Evolutionary conservation across 352 stramenopile genomes (phyloP).

Genomic region (Globisporangium iwayamae): DNA sequence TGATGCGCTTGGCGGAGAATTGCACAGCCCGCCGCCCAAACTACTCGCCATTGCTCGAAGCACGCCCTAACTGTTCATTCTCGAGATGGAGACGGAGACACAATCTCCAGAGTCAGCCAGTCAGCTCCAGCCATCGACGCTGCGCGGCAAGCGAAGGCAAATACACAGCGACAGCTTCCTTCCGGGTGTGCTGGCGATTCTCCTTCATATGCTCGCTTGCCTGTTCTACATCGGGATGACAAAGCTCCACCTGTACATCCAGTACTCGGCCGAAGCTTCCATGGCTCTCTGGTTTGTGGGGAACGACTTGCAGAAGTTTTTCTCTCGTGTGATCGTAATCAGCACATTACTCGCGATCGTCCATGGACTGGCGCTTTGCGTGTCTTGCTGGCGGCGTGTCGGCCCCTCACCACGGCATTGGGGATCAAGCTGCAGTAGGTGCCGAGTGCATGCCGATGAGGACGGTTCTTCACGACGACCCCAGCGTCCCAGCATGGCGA

Average conservation of each 20-base stretch:
- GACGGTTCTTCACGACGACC: too few relatives aligned
- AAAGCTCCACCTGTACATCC: background rate
- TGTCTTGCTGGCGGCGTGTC: slow-evolving; percentile 4
- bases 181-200: background rate
- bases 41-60: too few relatives aligned
- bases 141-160: too few relatives aligned
- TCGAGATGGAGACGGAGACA: too few relatives aligned
- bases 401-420: background rate
- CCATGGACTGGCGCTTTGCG: background rate
- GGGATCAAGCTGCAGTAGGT: background rate
- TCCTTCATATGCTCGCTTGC: slow-evolving; percentile 2
- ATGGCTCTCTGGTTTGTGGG: background rate
- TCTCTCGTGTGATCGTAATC: background rate
- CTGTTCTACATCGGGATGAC: background rate
- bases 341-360: background rate
- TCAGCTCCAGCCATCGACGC: too few relatives aligned
- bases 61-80: too few relatives aligned
- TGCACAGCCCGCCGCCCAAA: too few relatives aligned
- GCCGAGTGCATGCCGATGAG: too few relatives aligned
- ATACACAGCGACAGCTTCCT: background rate
- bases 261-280: too few relatives aligned
- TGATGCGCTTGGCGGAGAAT: too few relatives aligned
- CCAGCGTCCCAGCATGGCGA: too few relatives aligned
- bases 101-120: too few relatives aligned
- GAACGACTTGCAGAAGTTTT: background rate